phyloP scores from a whole-genome alignment of 768 basidiomycete genomes.

The Boletus sp. region DNA sequence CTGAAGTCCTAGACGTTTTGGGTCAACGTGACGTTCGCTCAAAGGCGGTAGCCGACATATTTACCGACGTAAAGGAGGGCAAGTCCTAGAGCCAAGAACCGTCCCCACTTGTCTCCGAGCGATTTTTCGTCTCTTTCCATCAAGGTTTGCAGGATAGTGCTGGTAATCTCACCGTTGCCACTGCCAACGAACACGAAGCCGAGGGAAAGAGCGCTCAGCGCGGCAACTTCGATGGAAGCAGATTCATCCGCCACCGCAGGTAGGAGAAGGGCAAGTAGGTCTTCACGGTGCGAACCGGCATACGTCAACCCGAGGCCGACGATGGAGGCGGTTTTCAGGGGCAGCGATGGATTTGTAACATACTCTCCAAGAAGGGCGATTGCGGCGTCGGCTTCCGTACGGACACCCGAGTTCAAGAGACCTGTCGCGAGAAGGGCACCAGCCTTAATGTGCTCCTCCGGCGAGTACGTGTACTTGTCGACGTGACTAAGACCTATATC shows the following conservation, averaged over 20 bases:
- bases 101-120: slow-evolving; percentile 90
- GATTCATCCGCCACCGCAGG: slow-evolving; percentile 81
- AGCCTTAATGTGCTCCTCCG: slow-evolving; percentile 97
- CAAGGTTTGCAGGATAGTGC: slow-evolving; percentile 84
- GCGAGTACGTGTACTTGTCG: slow-evolving; percentile 96
- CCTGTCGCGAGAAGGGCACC: slow-evolving; percentile 95
- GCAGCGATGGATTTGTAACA: slow-evolving; percentile 80
- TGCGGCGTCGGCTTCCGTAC: slow-evolving; percentile 91
- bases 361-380: slow-evolving; percentile 89
- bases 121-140: slow-evolving; percentile 80
- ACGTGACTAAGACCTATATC: slow-evolving; percentile 92
- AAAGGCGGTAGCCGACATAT: slow-evolving; percentile 15
- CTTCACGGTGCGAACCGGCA: slow-evolving; percentile 88
- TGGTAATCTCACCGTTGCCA: slow-evolving; percentile 89
- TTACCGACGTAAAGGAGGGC: slow-evolving; percentile 88
- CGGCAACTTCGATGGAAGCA: slow-evolving; percentile 84
- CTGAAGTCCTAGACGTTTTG: slow-evolving; percentile 63
- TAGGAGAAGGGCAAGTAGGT: slow-evolving; percentile 73
- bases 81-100: slow-evolving; percentile 86
- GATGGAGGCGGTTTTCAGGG: slow-evolving; percentile 84
- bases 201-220: slow-evolving; percentile 81
- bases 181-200: slow-evolving; percentile 97
- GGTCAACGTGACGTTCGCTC: slow-evolving; percentile 9
- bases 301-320: slow-evolving; percentile 94
- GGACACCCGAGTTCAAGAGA: slow-evolving; percentile 83